Conservation (phyloP, 441 rosid species). For the Erysimum cheiri region DNA sequence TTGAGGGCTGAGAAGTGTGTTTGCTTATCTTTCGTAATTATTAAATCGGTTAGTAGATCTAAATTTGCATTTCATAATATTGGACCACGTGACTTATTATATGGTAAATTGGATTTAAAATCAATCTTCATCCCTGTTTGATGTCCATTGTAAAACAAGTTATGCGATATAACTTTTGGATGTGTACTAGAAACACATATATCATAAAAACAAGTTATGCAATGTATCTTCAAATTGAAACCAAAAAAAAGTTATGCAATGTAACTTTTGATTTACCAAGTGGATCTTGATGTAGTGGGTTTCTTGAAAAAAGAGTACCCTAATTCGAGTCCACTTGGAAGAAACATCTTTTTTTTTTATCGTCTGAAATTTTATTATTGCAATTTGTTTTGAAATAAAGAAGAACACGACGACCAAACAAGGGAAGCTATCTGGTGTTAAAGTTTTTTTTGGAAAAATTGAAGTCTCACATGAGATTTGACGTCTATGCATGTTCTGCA, state of each 20-base stretch:
- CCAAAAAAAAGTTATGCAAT: not conserved
- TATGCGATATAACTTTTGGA: not conserved
- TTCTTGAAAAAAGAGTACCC: too few species aligned
- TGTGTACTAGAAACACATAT: not conserved
- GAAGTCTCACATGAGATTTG: not conserved
- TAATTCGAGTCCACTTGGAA: too few species aligned
- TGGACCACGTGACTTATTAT: not conserved
- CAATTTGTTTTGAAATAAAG: too few species aligned
- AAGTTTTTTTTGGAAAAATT: too few species aligned
- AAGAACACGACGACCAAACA: too few species aligned
- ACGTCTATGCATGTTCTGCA: not conserved
- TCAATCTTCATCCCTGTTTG: not conserved
- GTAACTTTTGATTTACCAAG: not conserved
- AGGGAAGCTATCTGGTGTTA: not conserved
- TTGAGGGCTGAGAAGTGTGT: conserved; percentile 24
- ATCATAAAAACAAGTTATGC: too few species aligned
- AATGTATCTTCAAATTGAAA: not conserved
- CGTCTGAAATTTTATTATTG: too few species aligned
- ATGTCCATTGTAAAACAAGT: not conserved
- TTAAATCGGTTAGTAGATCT: not conserved
- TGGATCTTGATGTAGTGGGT: too few species aligned
- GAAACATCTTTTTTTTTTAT: too few species aligned
- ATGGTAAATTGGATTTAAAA: not conserved
- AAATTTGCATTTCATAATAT: not conserved
- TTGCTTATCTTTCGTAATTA: conserved; percentile 13